Conservation (phyloP, 306 rosid genomes). For the Cicer judaicum region DNA sequence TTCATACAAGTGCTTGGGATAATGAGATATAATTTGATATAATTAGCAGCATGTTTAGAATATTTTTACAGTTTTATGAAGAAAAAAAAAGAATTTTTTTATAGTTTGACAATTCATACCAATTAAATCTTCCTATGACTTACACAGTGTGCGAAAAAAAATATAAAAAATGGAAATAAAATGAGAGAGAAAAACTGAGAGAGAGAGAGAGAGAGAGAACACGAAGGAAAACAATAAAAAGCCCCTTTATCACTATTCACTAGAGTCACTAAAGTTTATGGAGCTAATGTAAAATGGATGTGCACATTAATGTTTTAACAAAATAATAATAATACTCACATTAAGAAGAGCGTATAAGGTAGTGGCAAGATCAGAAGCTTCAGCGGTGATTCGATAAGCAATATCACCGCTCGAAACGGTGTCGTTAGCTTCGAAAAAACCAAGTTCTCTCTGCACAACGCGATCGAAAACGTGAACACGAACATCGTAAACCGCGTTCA, state of each 20-base stretch:
- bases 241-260: background rate
- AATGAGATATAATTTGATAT: too few relatives aligned
- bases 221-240: too few relatives aligned
- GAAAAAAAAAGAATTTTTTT: too few relatives aligned
- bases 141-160: background rate
- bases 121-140: background rate
- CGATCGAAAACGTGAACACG: slow-evolving; percentile 65
- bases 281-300: background rate
- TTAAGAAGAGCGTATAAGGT: slow-evolving; percentile 72
- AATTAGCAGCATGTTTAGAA: too few relatives aligned
- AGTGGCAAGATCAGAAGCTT: slow-evolving; percentile 76
- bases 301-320: background rate
- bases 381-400: slow-evolving; percentile 82
- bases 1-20: too few relatives aligned
- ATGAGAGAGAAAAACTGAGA: background rate
- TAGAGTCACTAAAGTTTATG: background rate
- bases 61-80: too few relatives aligned
- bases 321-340: slow-evolving; percentile 51
- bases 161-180: background rate
- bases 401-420: slow-evolving; percentile 70
- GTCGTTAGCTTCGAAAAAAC: slow-evolving; percentile 54
- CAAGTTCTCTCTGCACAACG: slow-evolving; percentile 68
- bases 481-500: slow-evolving; percentile 59
- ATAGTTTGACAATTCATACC: too few relatives aligned
- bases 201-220: too few relatives aligned